A percentile compares a stretch with the other conserved stretches of the same genome.
Conservation (phyloP, 1,284 basidiomycete species). For the Puccinia coronata region DNA sequence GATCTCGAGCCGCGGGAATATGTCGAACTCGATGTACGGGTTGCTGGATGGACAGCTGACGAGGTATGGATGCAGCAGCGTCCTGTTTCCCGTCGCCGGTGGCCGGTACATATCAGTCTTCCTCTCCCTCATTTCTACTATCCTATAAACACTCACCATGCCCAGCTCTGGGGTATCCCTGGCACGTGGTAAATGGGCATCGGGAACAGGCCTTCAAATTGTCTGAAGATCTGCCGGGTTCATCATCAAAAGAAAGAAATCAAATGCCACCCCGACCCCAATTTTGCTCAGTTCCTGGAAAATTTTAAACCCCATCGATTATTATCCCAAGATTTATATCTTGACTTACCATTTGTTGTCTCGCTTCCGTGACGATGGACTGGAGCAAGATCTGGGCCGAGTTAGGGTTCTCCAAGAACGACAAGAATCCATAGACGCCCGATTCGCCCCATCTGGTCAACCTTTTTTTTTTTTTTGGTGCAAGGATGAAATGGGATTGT, state of each 20-base stretch:
- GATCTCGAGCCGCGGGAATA: slow-evolving; percentile 65
- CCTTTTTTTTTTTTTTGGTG: slow-evolving; percentile 51
- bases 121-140: neutral
- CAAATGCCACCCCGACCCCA: too few relatives aligned
- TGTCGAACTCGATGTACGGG: slow-evolving; percentile 64
- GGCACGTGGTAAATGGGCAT: slow-evolving; percentile 60
- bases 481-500: too few relatives aligned
- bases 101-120: neutral
- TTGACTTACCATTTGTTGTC: slow-evolving; percentile 66
- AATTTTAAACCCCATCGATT: too few relatives aligned
- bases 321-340: neutral
- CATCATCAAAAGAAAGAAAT: neutral
- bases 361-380: slow-evolving; percentile 68
- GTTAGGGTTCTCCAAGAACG: slow-evolving; percentile 67
- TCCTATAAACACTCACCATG: slow-evolving; percentile 20
- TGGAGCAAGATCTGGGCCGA: slow-evolving; percentile 66
- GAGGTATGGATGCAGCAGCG: slow-evolving; percentile 67
- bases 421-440: slow-evolving; percentile 67
- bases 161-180: slow-evolving; percentile 14
- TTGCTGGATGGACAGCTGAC: slow-evolving; percentile 66
- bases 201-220: slow-evolving; percentile 68
- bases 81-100: slow-evolving; percentile 61
- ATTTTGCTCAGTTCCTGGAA: too few relatives aligned
- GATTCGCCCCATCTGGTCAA: slow-evolving; percentile 67
- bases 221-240: slow-evolving; percentile 63